Evolutionary conservation across 352 stramenopile genomes (phyloP).

Genomic region (Pythium rhizo-oryzae): DNA sequence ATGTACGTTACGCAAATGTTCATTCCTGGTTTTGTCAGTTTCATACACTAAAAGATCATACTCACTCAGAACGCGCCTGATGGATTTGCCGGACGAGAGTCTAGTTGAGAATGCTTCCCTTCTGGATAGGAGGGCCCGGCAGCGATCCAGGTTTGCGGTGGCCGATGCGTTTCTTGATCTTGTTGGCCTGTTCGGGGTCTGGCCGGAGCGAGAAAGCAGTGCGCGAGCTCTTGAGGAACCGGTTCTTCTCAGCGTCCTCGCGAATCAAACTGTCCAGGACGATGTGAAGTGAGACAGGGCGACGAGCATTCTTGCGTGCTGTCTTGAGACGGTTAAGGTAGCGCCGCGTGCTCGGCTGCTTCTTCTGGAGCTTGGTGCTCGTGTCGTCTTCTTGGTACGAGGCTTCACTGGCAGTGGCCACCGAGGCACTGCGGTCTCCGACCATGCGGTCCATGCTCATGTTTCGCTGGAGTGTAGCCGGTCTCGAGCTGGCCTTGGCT

Average conservation of each 20-base stretch:
- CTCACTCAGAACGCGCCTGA: not conserved
- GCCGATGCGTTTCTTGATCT: constrained; percentile 79
- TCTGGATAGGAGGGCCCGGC: constrained; percentile 65
- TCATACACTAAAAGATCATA: constrained; percentile 17
- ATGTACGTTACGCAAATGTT: constrained; percentile 6
- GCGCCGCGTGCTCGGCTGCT: constrained; percentile 76
- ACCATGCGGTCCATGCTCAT: constrained; percentile 26
- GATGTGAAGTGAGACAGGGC: constrained; percentile 70
- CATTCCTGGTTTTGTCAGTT: constrained; percentile 13
- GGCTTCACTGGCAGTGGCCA: constrained; percentile 14
- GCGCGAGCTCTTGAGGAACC: constrained; percentile 84
- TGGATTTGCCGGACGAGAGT: not conserved
- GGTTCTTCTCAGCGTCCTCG: constrained; percentile 78
- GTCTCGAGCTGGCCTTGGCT: not conserved
- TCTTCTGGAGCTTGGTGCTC: constrained; percentile 52
- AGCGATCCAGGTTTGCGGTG: constrained; percentile 64
- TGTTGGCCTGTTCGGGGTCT: constrained; percentile 73
- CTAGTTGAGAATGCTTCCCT: constrained; percentile 57
- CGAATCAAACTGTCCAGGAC: constrained; percentile 81
- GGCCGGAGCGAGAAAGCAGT: constrained; percentile 72
- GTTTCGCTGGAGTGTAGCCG: constrained; percentile 19
- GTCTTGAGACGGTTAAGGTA: constrained; percentile 84
- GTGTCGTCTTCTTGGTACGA: constrained; percentile 29
- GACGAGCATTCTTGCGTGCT: constrained; percentile 59
- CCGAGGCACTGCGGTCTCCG: constrained; percentile 15